Evolutionary conservation across 495 filamentous ascomycete genomes (phyloP).

Genomic region (Haplographium delicatum): DNA sequence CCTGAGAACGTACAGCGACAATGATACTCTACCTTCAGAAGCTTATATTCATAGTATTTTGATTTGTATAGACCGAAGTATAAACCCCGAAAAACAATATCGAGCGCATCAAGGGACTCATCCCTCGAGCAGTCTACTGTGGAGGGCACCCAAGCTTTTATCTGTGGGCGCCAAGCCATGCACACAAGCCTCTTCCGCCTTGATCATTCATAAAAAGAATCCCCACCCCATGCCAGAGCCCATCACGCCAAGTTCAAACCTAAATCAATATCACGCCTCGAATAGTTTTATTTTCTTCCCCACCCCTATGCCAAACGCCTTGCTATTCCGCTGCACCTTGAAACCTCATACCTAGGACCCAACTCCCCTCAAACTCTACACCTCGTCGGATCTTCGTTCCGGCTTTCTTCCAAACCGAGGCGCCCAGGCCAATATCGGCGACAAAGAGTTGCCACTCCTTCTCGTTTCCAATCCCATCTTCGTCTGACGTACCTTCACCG

Average conservation of each 20-base stretch:
- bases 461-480: constrained; percentile 28
- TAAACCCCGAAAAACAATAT: too few species aligned
- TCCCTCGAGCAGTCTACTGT: too few species aligned
- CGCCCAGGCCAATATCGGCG: constrained; percentile 79
- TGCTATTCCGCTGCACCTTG: constrained; percentile 20
- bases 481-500: constrained; percentile 48
- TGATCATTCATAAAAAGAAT: neutral
- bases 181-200: neutral
- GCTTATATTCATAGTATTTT: too few species aligned
- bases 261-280: neutral
- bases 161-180: neutral
- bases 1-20: too few species aligned
- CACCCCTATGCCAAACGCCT: neutral
- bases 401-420: constrained; percentile 80
- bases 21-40: too few species aligned
- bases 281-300: neutral
- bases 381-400: constrained; percentile 72
- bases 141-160: too few species aligned
- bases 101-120: too few species aligned
- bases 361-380: constrained; percentile 78
- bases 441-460: constrained; percentile 69
- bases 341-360: constrained; percentile 66
- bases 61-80: too few species aligned
- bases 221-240: neutral
- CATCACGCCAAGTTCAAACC: neutral